Base-by-base conservation (phyloP, 139 green algal species). In the Astrephomene gubernaculifera region DNA sequence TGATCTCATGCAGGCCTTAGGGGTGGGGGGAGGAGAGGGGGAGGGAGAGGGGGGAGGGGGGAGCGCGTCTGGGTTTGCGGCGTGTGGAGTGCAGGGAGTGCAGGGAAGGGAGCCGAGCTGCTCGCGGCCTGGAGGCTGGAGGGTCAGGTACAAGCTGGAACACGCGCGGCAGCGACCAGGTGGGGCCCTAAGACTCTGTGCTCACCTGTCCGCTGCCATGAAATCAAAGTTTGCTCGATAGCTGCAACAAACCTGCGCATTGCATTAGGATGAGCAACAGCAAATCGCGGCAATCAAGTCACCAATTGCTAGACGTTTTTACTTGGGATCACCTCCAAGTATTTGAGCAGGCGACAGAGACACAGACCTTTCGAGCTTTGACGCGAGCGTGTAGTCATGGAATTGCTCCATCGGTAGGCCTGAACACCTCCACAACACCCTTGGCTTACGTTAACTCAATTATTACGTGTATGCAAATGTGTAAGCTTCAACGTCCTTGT, bases 331-430 rank as follows among this genome's bases (percentile, higher is more conserved):
- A n/a, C 31, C 4, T 10, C 2, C 10, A 29, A 52, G 25, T n/a
- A 52, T 45, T 27, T 3, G 33, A 73, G n/a, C n/a, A n/a, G n/a
- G n/a, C n/a, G n/a, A 73, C 22, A 52, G 45, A 22, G 35, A n/a
- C 36, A 6, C 43, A n/a, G n/a, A 94, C 92, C 76, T 91, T 39
- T 95, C 92, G 33, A 90, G 88, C 2, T 85, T 61, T 0, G 89
- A 94, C 0, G 93, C 91, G 2, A 92, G 72, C 0, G 91, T 95
- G 63, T 93, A 95, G 57, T 95, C 93, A 25, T 93, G 87, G 53
- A 93, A 95, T 22, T 83, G 54, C 31, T 92, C 90, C 33, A 91
- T 17, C 49, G 49, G 49, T n/a, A n/a, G n/a, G n/a, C n/a, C n/a
- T n/a, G n/a, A n/a, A n/a, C n/a, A n/a, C n/a, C n/a, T n/a, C n/a